phyloP scores from a whole-genome alignment of 1,284 basidiomycete genomes.

The Rhodotorula sp. region DNA sequence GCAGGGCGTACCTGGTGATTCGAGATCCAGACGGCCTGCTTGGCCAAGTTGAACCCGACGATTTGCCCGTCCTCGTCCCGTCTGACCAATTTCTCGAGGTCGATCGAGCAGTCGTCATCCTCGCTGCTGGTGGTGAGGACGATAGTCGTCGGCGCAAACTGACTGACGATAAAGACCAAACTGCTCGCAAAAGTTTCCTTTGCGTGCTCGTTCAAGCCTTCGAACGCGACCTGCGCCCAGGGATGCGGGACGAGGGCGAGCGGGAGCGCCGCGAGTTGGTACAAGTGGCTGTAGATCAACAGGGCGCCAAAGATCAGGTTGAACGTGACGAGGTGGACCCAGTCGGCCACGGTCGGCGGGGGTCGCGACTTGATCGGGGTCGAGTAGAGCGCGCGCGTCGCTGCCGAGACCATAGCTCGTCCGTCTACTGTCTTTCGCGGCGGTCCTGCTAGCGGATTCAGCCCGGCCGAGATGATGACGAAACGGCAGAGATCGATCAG shows the following conservation, averaged over 20 bases:
- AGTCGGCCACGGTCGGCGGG: background rate
- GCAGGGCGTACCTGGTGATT: constrained; percentile 44
- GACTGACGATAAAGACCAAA: constrained; percentile 55
- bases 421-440: background rate
- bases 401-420: background rate
- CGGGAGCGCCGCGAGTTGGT: constrained; percentile 16
- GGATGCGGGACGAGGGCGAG: constrained; percentile 15
- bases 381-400: constrained; percentile 2
- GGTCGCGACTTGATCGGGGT: constrained; percentile 11
- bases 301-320: constrained; percentile 6
- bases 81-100: constrained; percentile 50
- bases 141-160: constrained; percentile 69
- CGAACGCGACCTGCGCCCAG: constrained; percentile 54
- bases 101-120: constrained; percentile 40
- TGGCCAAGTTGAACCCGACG: constrained; percentile 65
- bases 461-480: too few species aligned
- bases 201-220: constrained; percentile 68
- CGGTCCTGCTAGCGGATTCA: too few species aligned
- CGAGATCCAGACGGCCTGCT: constrained; percentile 55
- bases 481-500: too few species aligned
- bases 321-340: constrained; percentile 11
- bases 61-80: constrained; percentile 59
- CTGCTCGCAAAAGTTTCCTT: constrained; percentile 77
- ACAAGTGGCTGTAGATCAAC: constrained; percentile 7
- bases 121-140: constrained; percentile 57